phyloP scores from a whole-genome alignment of 352 stramenopile genomes.

The Bremia lactucae region DNA sequence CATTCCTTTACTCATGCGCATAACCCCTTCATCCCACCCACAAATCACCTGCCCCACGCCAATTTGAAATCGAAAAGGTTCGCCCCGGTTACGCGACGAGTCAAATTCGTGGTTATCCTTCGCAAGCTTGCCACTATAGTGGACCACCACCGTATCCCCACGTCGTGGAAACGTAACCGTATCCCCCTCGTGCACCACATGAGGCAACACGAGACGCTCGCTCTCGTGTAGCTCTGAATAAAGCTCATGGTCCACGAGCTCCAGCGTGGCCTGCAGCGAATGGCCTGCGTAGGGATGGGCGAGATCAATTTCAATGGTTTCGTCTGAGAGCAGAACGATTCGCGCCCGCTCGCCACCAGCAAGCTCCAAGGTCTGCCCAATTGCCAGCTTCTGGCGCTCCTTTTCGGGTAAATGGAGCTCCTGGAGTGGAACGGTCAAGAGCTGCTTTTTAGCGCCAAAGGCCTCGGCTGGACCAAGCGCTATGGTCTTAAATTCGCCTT shows the following conservation, averaged over 20 bases:
- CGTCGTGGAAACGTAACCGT: constrained; percentile 47
- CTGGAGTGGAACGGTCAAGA: constrained; percentile 53
- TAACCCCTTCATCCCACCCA: constrained; percentile 92
- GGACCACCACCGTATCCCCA: constrained; percentile 74
- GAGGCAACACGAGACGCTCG: constrained; percentile 60
- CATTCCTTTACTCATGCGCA: constrained; percentile 92
- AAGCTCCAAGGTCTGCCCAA: constrained; percentile 52
- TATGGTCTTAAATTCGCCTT: constrained; percentile 52
- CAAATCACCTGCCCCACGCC: constrained; percentile 87
- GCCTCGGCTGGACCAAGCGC: constrained; percentile 52
- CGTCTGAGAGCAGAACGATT: constrained; percentile 57
- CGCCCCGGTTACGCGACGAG: constrained; percentile 55
- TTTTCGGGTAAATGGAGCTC: constrained; percentile 64
- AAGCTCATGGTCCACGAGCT: constrained; percentile 52
- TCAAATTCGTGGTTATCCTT: constrained; percentile 61
- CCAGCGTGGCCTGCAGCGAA: constrained; percentile 62
- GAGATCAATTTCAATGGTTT: constrained; percentile 66
- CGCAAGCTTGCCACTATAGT: constrained; percentile 73
- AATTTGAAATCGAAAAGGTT: constrained; percentile 77
- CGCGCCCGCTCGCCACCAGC: constrained; percentile 45
- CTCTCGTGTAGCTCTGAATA: constrained; percentile 29
- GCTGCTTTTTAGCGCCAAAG: constrained; percentile 54
- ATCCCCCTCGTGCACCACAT: constrained; percentile 56
- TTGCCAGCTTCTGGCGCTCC: constrained; percentile 52
- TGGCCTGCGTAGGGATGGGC: constrained; percentile 69